These are phyloP conservation scores for Aegilops speltoides DNA, from an alignment of 176 grass and related monocot species.

Conservation along the genomic window DNA sequence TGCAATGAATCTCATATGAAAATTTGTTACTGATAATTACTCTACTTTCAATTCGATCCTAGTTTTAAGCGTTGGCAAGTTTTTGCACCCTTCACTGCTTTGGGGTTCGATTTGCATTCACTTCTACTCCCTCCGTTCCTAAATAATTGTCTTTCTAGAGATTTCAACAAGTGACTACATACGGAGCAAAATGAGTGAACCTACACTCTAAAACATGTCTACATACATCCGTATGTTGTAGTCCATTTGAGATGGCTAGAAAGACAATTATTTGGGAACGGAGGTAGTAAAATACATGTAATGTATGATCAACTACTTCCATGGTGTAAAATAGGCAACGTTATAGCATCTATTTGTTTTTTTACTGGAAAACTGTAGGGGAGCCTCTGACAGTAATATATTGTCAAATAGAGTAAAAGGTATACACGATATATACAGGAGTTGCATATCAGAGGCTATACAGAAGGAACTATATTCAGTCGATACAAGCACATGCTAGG, in stretches of 20 bases:
- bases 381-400: no score
- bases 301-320: background rate
- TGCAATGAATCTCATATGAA: background rate
- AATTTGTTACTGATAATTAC: background rate
- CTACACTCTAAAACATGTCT: no score
- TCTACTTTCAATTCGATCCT: background rate
- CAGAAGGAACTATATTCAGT: background rate
- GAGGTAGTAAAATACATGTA: background rate
- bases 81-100: background rate
- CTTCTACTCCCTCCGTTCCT: no score
- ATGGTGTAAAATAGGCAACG: background rate
- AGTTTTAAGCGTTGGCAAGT: background rate
- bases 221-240: no score
- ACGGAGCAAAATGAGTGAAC: no score
- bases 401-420: background rate
- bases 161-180: no score
- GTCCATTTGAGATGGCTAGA: no score
- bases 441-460: background rate
- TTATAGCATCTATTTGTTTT: background rate
- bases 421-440: background rate
- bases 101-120: background rate
- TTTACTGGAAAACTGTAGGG: background rate
- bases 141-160: no score
- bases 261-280: no score
- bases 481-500: background rate